Percentiles rank a stretch among this genome's conserved stretches.
phyloP scores from a whole-genome alignment of 1,139 yeast species.

The Scheffersomyces titani region DNA sequence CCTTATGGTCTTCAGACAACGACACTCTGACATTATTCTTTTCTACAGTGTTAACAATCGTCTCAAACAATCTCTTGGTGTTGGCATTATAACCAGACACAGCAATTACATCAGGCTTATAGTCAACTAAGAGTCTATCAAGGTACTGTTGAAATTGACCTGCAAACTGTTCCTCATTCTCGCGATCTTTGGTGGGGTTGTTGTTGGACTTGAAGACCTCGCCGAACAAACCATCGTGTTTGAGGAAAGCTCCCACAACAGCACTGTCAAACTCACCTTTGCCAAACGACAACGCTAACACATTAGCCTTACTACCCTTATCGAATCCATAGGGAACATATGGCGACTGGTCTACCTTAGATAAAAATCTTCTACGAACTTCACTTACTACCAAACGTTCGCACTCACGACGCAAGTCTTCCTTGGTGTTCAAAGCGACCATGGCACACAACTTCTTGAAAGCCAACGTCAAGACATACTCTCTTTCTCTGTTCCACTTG shows the following conservation, averaged over 20 bases:
- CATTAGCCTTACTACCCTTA: slow-evolving; percentile 82
- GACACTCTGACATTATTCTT: slow-evolving; percentile 53
- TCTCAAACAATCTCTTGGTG: slow-evolving; percentile 61
- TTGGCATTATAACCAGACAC: slow-evolving; percentile 85
- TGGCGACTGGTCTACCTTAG: slow-evolving; percentile 89
- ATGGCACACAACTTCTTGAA: slow-evolving; percentile 67
- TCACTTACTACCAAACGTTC: slow-evolving; percentile 68
- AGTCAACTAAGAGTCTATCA: slow-evolving; percentile 35
- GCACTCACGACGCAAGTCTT: slow-evolving; percentile 77
- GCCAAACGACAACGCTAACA: slow-evolving; percentile 81
- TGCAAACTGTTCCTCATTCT: slow-evolving; percentile 54
- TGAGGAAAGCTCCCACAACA: slow-evolving; percentile 76
- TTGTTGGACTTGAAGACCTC: slow-evolving; percentile 79
- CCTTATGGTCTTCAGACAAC: slow-evolving; percentile 49
- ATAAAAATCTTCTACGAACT: slow-evolving; percentile 67
- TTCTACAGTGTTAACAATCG: slow-evolving; percentile 58
- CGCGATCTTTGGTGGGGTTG: slow-evolving; percentile 63
- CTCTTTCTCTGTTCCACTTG: slow-evolving; percentile 82
- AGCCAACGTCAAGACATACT: slow-evolving; percentile 64
- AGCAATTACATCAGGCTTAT: slow-evolving; percentile 84
- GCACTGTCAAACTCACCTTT: slow-evolving; percentile 86
- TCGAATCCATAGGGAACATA: slow-evolving; percentile 77
- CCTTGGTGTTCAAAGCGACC: slow-evolving; percentile 78
- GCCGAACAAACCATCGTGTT: slow-evolving; percentile 77
- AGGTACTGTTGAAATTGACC: slow-evolving; percentile 49